Conservation (phyloP, 2,329 filamentous ascomycete species). For the Xylaria sp. region DNA sequence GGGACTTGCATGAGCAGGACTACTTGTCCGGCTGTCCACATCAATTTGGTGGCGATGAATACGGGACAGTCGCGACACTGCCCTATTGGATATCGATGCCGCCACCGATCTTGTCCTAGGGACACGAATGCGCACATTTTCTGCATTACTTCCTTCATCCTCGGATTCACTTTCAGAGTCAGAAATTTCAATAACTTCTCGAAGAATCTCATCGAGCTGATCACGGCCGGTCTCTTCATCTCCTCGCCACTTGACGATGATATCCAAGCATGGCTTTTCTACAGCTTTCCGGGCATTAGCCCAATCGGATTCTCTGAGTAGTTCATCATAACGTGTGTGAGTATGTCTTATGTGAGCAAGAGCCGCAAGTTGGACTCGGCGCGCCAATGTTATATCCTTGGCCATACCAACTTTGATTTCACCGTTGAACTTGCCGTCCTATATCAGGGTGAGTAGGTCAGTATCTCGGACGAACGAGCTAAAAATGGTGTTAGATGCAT, state of each 20-base stretch:
- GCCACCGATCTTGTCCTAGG: conserved; percentile 25
- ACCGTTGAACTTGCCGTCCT: conserved; percentile 63
- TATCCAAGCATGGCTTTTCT: conserved; percentile 68
- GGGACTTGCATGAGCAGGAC: conserved; percentile 32
- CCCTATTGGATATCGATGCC: conserved; percentile 16
- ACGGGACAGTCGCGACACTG: conserved; percentile 26
- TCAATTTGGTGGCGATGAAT: conserved; percentile 17
- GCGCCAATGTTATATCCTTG: conserved; percentile 64
- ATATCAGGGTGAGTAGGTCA: conserved; percentile 34
- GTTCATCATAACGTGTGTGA: conserved; percentile 72
- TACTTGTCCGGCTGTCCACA: conserved; percentile 30
- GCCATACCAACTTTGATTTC: conserved; percentile 68
- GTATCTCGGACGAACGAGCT: conserved; percentile 2
- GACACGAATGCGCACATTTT: conserved; percentile 31
- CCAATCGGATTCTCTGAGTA: conserved; percentile 68
- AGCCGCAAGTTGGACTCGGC: conserved; percentile 71
- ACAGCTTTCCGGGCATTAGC: conserved; percentile 69
- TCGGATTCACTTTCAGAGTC: conserved; percentile 62
- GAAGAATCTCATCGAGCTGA: conserved; percentile 72
- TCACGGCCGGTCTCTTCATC: conserved; percentile 75
- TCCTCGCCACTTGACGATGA: conserved; percentile 76
- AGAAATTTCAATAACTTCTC: conserved; percentile 74
- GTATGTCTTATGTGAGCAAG: conserved; percentile 73
- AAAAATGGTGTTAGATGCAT: conserved; percentile 42
- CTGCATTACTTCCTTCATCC: conserved; percentile 44